phyloP scores from a whole-genome alignment of 352 stramenopile genomes.

The Phytophthora crassamura region DNA sequence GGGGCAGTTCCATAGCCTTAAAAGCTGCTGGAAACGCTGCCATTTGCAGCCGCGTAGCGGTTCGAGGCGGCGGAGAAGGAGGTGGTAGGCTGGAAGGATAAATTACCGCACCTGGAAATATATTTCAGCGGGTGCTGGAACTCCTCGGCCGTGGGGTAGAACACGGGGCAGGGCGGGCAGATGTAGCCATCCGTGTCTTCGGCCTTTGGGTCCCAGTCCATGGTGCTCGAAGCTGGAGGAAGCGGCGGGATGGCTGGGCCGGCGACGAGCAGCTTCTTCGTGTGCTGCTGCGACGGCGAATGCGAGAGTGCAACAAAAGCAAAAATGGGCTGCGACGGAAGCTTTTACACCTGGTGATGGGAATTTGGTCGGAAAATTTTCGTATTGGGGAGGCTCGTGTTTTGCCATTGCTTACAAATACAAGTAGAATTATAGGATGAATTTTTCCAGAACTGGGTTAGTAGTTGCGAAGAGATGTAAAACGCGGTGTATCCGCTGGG shows the following conservation, averaged over 20 bases:
- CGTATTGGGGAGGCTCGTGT: not conserved
- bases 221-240: constrained; percentile 21
- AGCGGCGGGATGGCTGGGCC: not conserved
- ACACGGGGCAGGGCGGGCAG: constrained; percentile 86
- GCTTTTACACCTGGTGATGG: constrained; percentile 6
- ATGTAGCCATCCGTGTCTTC: constrained; percentile 76
- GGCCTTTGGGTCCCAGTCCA: constrained; percentile 76
- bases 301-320: constrained; percentile 39
- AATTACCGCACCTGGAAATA: constrained; percentile 89
- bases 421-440: constrained; percentile 3
- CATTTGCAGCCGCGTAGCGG: not conserved
- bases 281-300: constrained; percentile 22
- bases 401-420: constrained; percentile 3
- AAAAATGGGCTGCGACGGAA: constrained; percentile 30
- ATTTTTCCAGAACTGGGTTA: constrained; percentile 18
- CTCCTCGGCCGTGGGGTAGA: constrained; percentile 86
- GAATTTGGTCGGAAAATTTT: not conserved
- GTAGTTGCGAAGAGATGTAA: constrained; percentile 12
- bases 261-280: constrained; percentile 5
- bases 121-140: constrained; percentile 93
- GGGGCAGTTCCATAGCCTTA: not conserved
- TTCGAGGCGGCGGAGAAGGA: constrained; percentile 4
- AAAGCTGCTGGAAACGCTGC: not conserved
- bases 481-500: constrained; percentile 10
- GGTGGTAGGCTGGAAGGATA: constrained; percentile 28